Conservation (phyloP, 805 yeast genomes). For the Candida nitratophila region DNA sequence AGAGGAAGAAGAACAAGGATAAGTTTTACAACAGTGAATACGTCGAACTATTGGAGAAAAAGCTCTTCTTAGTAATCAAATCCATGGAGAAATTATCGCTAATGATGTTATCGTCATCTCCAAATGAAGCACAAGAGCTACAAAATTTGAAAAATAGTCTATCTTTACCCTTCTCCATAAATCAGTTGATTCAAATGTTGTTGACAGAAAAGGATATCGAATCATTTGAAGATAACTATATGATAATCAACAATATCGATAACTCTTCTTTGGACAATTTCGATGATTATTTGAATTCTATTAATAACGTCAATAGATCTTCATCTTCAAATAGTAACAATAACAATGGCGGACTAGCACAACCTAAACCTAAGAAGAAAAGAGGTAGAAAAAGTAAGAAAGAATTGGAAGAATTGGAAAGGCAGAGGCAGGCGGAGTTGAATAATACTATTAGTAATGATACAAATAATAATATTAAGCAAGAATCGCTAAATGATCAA, state of each 20-base stretch:
- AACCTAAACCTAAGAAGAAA: background rate
- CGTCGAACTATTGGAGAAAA: constrained; percentile 54
- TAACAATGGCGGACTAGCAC: background rate
- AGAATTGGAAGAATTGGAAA: background rate
- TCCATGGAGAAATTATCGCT: constrained; percentile 37
- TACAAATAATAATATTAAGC: background rate
- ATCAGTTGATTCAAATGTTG: background rate
- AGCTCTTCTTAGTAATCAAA: constrained; percentile 45
- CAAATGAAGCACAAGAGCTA: background rate
- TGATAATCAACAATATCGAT: background rate
- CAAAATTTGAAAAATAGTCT: background rate
- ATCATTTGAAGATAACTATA: background rate
- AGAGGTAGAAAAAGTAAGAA: background rate
- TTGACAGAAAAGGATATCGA: background rate
- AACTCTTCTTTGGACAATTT: background rate
- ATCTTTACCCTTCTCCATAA: background rate
- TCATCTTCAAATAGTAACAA: background rate
- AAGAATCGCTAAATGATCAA: background rate
- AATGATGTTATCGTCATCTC: constrained; percentile 15
- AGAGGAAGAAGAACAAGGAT: constrained; percentile 45
- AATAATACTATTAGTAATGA: background rate
- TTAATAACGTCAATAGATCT: no score
- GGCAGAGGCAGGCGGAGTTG: background rate
- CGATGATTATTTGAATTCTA: background rate
- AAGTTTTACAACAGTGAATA: constrained; percentile 53